Evolutionary conservation across 176 grass and related monocot genomes (phyloP).

Genomic region (Oryza brachyantha): DNA sequence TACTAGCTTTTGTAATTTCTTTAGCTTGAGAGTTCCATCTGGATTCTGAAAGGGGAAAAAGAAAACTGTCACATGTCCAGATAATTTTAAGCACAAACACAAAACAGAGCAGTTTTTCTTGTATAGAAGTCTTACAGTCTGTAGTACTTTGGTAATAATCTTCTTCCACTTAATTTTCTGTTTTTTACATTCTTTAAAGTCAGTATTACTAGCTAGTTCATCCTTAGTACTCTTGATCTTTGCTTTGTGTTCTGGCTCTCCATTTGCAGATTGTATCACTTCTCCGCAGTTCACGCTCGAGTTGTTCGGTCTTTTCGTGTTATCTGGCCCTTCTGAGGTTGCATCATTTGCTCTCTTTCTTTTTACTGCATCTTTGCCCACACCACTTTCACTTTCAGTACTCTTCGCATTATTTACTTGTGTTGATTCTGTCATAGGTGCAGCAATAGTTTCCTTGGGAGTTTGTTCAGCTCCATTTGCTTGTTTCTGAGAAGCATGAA

Average conservation of each 20-base stretch:
- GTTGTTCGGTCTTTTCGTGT: slow-evolving; percentile 25
- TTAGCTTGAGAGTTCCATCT: slow-evolving; percentile 77
- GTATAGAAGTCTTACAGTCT: slow-evolving; percentile 40
- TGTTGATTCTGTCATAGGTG: slow-evolving; percentile 16
- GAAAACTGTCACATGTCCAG: neutral
- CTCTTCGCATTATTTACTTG: slow-evolving; percentile 39
- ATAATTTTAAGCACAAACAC: neutral
- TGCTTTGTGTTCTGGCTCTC: slow-evolving; percentile 28
- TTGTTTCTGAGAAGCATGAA: slow-evolving; percentile 71
- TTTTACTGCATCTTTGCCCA: slow-evolving; percentile 42
- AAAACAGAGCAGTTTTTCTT: neutral
- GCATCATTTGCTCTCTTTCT: slow-evolving; percentile 63
- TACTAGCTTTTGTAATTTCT: slow-evolving; percentile 75
- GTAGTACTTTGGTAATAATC: slow-evolving; percentile 61
- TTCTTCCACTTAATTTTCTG: slow-evolving; percentile 94
- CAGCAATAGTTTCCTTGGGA: slow-evolving; percentile 35
- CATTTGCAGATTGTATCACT: slow-evolving; percentile 46
- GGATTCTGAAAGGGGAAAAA: slow-evolving; percentile 41
- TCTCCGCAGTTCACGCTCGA: slow-evolving; percentile 21
- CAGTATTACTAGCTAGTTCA: slow-evolving; percentile 12
- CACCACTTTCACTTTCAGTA: slow-evolving; percentile 2
- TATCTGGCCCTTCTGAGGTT: slow-evolving; percentile 29
- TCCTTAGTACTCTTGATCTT: slow-evolving; percentile 41
- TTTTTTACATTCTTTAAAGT: slow-evolving; percentile 34
- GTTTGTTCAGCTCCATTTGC: slow-evolving; percentile 41